Base-by-base conservation (phyloP, 768 basidiomycete genomes). In the Termitomyces sp. region DNA sequence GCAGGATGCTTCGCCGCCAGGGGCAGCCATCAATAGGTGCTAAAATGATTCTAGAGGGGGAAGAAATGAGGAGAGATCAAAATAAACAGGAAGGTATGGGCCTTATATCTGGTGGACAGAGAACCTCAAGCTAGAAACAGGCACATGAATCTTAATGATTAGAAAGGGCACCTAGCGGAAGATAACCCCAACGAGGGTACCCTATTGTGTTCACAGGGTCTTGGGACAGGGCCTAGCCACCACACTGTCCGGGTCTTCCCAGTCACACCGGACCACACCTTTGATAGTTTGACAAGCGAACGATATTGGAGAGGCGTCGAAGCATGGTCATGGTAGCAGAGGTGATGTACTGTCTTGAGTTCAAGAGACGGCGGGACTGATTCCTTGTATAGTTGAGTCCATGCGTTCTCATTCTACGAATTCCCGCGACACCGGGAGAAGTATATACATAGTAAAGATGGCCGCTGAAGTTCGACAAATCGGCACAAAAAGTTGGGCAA, bases 91-190 rank as follows among this genome's bases (percentile, higher is more conserved):
- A 31, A 55, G n/a, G 48, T 34, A 36, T 31, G 42, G 46, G 22
- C 44, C 51, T 62, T 62, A 59, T 62, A 62, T 57, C 58, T 28
- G 34, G 28, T 54, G 45, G 53, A 55, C 41, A 36, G 47, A 47
- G 48, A 51, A 51, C 48, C 52, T 57, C 37, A 42, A 58, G 53
- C 28, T 48, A 41, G 56, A 45, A 50, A 41, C 47, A 59, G 61
- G 61, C 61, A 62, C 61, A 62, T 62, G 48, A 57, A 59, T 51
- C 24, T 34, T 37, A 50, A 48, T 33, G 58, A 51, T 53, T 42
- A 37, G 50, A 20, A 51, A 58, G 45, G 36, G 54, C 45, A 33
- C 24, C 36, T 47, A 24, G 47, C 31, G 56, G 55, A 59, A 37
- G 56, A 54, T 62, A 59, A 57, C 51, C 46, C 61, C 61, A 49